Percentiles rank a stretch among this genome's conserved stretches.
Conservation (phyloP, 1,284 basidiomycete genomes). For the Psilocybe mexicana region DNA sequence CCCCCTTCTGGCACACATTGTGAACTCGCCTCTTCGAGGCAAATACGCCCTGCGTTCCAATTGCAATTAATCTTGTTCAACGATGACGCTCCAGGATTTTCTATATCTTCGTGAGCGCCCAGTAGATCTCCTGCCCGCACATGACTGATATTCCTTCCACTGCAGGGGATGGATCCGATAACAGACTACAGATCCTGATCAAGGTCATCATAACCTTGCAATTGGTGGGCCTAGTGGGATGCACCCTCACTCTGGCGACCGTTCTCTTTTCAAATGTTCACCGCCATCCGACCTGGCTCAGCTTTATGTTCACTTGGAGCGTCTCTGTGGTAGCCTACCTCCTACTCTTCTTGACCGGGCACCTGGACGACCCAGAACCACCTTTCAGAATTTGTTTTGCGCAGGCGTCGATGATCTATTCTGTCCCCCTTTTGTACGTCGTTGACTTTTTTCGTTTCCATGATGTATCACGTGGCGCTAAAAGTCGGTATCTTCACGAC, state of each 20-base stretch:
- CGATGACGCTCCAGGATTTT: not conserved
- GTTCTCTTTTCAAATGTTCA: conserved; percentile 7
- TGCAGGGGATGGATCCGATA: not conserved
- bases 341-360: conserved; percentile 48
- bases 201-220: conserved; percentile 10
- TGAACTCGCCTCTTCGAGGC: not conserved
- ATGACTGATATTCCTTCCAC: not conserved
- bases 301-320: conserved; percentile 19
- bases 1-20: not conserved
- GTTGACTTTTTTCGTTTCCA: not conserved
- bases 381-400: conserved; percentile 15
- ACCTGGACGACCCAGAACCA: conserved; percentile 62
- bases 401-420: conserved; percentile 21
- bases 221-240: conserved; percentile 13
- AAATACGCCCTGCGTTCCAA: not conserved
- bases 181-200: not conserved
- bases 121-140: not conserved
- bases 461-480: not conserved
- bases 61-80: not conserved
- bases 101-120: not conserved
- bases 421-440: conserved; percentile 17
- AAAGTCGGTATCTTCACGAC: not conserved
- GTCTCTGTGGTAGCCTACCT: conserved; percentile 13
- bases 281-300: conserved; percentile 20
- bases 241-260: conserved; percentile 7